Percentiles rank a stretch among this genome's conserved stretches.
Evolutionary conservation across 129 eudicot genomes (phyloP).

Genomic region (Arctium minus): DNA sequence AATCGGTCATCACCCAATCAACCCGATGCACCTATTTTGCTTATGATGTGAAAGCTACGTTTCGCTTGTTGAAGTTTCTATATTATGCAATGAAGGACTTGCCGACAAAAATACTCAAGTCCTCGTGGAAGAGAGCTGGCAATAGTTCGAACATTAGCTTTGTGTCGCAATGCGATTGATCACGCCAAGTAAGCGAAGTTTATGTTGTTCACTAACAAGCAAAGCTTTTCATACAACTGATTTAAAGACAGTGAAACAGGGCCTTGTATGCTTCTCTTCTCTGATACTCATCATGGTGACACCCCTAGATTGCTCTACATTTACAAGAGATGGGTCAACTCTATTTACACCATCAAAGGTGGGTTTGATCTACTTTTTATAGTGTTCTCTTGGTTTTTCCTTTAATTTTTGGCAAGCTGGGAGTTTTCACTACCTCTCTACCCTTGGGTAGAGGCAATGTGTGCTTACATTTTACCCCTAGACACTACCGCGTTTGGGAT

Average conservation of each 20-base stretch:
- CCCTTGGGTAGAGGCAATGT: no score
- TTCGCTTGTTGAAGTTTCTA: neutral
- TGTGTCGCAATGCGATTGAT: conserved; percentile 63
- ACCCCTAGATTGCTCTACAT: conserved; percentile 65
- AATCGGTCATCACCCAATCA: neutral
- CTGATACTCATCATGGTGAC: conserved; percentile 89
- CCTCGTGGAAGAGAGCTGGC: conserved; percentile 85
- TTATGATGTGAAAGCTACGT: neutral
- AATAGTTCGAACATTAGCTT: conserved; percentile 61
- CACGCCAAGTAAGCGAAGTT: conserved; percentile 69
- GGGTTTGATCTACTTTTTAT: neutral
- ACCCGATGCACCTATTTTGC: neutral
- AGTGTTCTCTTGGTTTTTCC: neutral
- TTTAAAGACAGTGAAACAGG: conserved; percentile 45
- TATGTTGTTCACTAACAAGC: neutral
- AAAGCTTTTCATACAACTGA: conserved; percentile 6
- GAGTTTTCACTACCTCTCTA: neutral
- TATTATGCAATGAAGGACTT: conserved; percentile 38
- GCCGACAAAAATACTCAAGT: conserved; percentile 62
- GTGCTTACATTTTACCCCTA: no score
- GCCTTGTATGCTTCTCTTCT: conserved; percentile 64
- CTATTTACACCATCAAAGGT: conserved; percentile 73
- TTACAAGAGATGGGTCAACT: conserved; percentile 87
- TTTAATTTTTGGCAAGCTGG: neutral
- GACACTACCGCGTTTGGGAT: no score